phyloP scores from a whole-genome alignment of 305 asterid genomes.

The Petunia hybrid region DNA sequence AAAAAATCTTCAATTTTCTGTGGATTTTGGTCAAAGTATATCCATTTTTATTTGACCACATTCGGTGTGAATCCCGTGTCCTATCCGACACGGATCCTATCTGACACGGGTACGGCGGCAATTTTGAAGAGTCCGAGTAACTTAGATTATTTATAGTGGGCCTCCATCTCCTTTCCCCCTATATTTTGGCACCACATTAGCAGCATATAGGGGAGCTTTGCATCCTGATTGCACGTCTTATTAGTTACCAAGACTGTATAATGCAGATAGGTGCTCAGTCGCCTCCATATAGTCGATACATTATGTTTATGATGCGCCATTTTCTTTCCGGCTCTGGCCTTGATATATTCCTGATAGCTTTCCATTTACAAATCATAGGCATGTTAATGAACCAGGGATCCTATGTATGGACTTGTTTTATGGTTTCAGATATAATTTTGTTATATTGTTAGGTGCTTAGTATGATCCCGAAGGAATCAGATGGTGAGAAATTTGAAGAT shows the following conservation, averaged over 20 bases:
- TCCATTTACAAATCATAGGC: background rate
- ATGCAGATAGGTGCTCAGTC: background rate
- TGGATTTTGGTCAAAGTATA: too few species aligned
- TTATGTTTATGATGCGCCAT: background rate
- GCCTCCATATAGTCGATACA: background rate
- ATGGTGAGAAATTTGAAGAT: slow-evolving; percentile 92
- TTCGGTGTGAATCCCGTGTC: too few species aligned
- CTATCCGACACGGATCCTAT: too few species aligned
- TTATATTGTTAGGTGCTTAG: slow-evolving; percentile 62
- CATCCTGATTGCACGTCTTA: background rate
- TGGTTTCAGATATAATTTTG: background rate
- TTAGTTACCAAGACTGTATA: background rate
- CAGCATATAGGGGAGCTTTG: background rate
- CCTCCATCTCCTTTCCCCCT: background rate
- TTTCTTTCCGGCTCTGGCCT: background rate
- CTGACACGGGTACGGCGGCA: too few species aligned
- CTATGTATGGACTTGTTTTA: slow-evolving; percentile 1
- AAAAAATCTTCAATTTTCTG: too few species aligned
- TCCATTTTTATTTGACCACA: too few species aligned
- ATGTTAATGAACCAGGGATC: background rate
- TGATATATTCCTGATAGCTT: slow-evolving; percentile 3
- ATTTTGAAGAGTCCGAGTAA: too few species aligned
- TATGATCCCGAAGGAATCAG: slow-evolving; percentile 83
- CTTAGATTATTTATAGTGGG: background rate
- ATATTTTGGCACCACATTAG: background rate